Conservation (phyloP, 495 filamentous ascomycete species). For the Aspergillus biplanus region DNA sequence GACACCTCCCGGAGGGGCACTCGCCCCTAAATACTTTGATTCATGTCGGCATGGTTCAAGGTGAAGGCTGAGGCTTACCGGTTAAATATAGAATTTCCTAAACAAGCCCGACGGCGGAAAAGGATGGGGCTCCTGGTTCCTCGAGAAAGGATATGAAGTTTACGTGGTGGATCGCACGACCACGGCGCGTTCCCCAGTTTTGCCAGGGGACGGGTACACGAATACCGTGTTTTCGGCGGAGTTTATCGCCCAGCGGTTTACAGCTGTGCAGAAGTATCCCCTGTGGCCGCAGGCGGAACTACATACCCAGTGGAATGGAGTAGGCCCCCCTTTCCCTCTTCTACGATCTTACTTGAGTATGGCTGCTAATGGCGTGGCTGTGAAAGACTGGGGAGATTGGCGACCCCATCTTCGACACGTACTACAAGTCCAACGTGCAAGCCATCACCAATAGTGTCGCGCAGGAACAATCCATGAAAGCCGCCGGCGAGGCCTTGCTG, state of each 20-base stretch:
- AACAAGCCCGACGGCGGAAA: slow-evolving; percentile 51
- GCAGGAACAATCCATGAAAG: slow-evolving; percentile 48
- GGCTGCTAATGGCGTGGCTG: not conserved
- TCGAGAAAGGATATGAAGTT: slow-evolving; percentile 46
- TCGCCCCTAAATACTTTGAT: too few species aligned
- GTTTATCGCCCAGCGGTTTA: slow-evolving; percentile 43
- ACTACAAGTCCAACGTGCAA: slow-evolving; percentile 50
- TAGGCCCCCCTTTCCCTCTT: not conserved
- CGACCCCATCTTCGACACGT: slow-evolving; percentile 49
- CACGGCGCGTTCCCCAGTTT: slow-evolving; percentile 46
- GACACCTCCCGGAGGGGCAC: slow-evolving; percentile 21
- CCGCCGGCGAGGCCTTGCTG: slow-evolving; percentile 51
- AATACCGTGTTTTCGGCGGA: slow-evolving; percentile 35
- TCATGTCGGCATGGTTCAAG: too few species aligned
- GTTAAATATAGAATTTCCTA: slow-evolving; percentile 41
- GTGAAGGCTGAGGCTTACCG: too few species aligned
- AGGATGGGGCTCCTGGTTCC: slow-evolving; percentile 53
- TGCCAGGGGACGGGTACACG: slow-evolving; percentile 33
- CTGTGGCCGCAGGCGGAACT: slow-evolving; percentile 48
- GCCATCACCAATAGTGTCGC: slow-evolving; percentile 33
- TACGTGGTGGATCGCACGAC: slow-evolving; percentile 51
- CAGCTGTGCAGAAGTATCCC: slow-evolving; percentile 36
- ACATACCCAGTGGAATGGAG: slow-evolving; percentile 55
- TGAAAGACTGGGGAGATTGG: slow-evolving; percentile 37
- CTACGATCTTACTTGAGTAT: too few species aligned